Conservation (phyloP, 1,284 basidiomycete genomes). For the Vanrija sp. region DNA sequence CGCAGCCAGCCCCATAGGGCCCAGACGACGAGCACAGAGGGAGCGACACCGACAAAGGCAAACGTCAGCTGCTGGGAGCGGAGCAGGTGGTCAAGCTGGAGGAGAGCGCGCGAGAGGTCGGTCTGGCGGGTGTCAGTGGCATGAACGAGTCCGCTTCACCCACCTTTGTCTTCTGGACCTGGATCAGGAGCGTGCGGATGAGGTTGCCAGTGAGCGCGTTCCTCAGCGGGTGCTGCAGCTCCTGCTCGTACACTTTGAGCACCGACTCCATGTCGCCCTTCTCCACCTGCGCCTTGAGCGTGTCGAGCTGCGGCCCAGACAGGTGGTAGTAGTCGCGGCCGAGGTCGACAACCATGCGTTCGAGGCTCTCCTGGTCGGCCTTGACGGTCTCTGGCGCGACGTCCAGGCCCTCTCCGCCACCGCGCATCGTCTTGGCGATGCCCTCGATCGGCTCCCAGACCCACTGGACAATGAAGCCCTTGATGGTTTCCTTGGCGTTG, state of each 20-base stretch:
- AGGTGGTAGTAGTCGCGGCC: slow-evolving; percentile 65
- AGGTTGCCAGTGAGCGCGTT: slow-evolving; percentile 78
- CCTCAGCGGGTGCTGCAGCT: slow-evolving; percentile 78
- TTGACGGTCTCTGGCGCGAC: slow-evolving; percentile 46
- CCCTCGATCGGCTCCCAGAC: slow-evolving; percentile 79
- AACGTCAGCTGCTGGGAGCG: slow-evolving; percentile 95
- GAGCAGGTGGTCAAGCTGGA: slow-evolving; percentile 80
- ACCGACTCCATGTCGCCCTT: slow-evolving; percentile 84
- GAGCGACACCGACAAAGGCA: slow-evolving; percentile 93
- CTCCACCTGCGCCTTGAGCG: slow-evolving; percentile 64
- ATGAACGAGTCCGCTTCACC: slow-evolving; percentile 7
- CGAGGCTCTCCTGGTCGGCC: slow-evolving; percentile 65
- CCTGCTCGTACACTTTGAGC: slow-evolving; percentile 83
- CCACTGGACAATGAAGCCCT: slow-evolving; percentile 78
- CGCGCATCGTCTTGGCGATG: slow-evolving; percentile 70
- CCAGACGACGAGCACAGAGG: slow-evolving; percentile 78
- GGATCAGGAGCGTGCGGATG: slow-evolving; percentile 81
- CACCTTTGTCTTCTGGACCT: slow-evolving; percentile 95
- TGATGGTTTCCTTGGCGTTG: slow-evolving; percentile 66
- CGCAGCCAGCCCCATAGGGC: slow-evolving; percentile 58
- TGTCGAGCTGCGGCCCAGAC: slow-evolving; percentile 59
- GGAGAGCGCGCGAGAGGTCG: slow-evolving; percentile 82
- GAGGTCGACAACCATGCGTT: slow-evolving; percentile 85
- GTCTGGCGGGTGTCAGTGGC: slow-evolving; percentile 55
- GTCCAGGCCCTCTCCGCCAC: slow-evolving; percentile 54